Conservation (phyloP, 192 early-diverging fungal species). For the Helicostylum pulchrum region DNA sequence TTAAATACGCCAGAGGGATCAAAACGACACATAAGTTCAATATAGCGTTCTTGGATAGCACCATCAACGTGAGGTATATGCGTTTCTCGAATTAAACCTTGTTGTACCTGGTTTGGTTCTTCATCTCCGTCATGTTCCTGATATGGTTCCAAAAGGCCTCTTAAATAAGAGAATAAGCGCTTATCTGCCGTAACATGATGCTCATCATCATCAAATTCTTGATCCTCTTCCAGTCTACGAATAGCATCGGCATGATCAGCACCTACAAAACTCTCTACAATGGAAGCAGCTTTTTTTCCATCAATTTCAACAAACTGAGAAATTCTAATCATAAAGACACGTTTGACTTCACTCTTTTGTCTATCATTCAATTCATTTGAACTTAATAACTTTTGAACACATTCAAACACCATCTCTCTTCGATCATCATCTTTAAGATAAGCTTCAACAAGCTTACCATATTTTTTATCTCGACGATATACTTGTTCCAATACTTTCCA, state of each 20-base stretch:
- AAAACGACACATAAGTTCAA: constrained; percentile 55
- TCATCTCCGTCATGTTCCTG: constrained; percentile 5
- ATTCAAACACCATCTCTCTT: constrained; percentile 47
- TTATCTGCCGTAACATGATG: constrained; percentile 37
- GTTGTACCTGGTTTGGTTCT: background rate
- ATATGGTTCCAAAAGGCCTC: constrained; percentile 50
- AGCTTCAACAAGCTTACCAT: constrained; percentile 50
- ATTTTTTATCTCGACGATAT: constrained; percentile 53
- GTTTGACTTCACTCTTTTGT: constrained; percentile 47
- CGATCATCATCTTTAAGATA: constrained; percentile 54
- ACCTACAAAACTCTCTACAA: constrained; percentile 50
- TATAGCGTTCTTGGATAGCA: constrained; percentile 53
- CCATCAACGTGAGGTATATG: constrained; percentile 13
- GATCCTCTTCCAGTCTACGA: constrained; percentile 37
- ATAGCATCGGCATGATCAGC: constrained; percentile 52
- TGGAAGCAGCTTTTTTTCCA: constrained; percentile 50
- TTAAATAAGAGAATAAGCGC: constrained; percentile 52
- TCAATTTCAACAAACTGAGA: constrained; percentile 59
- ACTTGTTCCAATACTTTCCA: constrained; percentile 56
- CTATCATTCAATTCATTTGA: constrained; percentile 36
- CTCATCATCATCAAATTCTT: constrained; percentile 35
- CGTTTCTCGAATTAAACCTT: background rate
- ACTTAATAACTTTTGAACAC: constrained; percentile 45
- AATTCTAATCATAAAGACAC: constrained; percentile 47
- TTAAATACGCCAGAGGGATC: constrained; percentile 60